Base-by-base conservation (phyloP, 257 asterid species). In the Nicotiana otophora region DNA sequence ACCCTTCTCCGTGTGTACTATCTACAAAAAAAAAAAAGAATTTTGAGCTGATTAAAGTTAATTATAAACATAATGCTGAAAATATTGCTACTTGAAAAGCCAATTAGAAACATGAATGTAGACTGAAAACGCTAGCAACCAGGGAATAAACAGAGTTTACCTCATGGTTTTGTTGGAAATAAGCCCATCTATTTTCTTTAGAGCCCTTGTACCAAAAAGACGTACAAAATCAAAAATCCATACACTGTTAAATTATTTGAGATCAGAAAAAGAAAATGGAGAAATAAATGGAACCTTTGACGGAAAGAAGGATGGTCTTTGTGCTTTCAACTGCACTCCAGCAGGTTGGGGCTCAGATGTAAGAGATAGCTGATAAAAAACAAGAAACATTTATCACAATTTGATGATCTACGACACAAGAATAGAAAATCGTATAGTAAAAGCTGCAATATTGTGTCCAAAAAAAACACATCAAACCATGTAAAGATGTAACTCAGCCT, bases 151-250 rank as follows among this genome's bases (percentile, higher is more conserved):
- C 10, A 75, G 63, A 39, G 61, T 17, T 84, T 90, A 95, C 98
- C 97, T 91, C 92, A 82, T 84, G 75, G 75, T 81, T 92, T 88
- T 89, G 91, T 85, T 84, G 89, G 87, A 93, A 88, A 85, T 85
- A 77, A 85, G 87, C 92, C 92, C 91, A 86, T 85, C 92, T 87
- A 70, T 95, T 95, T 93, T 95, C 99, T 95, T 95, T 95, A 88
- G 93, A 89, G 69, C 97, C 98, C 99, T 95, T 91, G 82, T 81
- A 90, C 81, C 85, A 84, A 90, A 85, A 89, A 86, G 74, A 46
- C 80, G 72, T 81, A 84, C 85, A 82, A 84, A 88, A 87, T 90
- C 72, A 87, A 84, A 31, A 86, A 87, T 70, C 81, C 81, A 55
- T 20, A 51, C 36, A 82, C 66, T 19, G 4, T 64, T 23, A 10